phyloP scores from a whole-genome alignment of 1,284 basidiomycete species.

The Ganoderma lucidum region DNA sequence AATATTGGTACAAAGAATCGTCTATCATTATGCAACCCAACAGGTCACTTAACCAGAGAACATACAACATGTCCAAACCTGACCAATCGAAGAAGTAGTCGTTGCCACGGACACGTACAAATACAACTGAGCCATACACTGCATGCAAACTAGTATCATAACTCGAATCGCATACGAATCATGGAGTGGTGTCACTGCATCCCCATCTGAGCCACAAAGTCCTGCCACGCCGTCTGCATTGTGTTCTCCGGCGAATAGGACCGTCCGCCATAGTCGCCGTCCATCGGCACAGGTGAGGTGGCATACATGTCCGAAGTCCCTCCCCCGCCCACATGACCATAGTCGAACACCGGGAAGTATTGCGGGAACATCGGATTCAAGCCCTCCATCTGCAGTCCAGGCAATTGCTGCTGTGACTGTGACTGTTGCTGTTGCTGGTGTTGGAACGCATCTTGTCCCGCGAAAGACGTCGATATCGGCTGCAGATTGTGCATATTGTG shows the following conservation, averaged over 20 bases:
- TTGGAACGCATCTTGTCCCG: conserved; percentile 19
- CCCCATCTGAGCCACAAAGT: conserved; percentile 49
- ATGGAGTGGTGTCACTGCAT: conserved; percentile 28
- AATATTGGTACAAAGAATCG: background rate
- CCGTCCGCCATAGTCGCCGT: conserved; percentile 35
- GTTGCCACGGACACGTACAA: conserved; percentile 1
- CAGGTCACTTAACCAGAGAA: background rate
- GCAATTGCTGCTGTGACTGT: conserved; percentile 17
- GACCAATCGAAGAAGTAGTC: background rate
- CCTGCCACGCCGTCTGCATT: conserved; percentile 48
- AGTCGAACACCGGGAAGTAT: conserved; percentile 83
- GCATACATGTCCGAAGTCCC: conserved; percentile 30
- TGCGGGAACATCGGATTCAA: conserved; percentile 57
- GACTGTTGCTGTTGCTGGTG: conserved; percentile 22
- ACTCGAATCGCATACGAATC: background rate
- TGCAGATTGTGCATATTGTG: conserved; percentile 28
- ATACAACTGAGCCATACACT: conserved; percentile 6
- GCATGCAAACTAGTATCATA: conserved; percentile 6
- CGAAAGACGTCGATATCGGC: conserved; percentile 28
- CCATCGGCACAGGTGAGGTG: conserved; percentile 38
- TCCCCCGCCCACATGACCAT: conserved; percentile 49
- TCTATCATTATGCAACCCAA: conserved; percentile 1
- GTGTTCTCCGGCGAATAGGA: conserved; percentile 43
- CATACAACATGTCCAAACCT: background rate
- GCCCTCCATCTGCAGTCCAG: conserved; percentile 36